Evolutionary conservation across 176 grass and related monocot species (phyloP).

Genomic region (Aegilops tauschii): DNA sequence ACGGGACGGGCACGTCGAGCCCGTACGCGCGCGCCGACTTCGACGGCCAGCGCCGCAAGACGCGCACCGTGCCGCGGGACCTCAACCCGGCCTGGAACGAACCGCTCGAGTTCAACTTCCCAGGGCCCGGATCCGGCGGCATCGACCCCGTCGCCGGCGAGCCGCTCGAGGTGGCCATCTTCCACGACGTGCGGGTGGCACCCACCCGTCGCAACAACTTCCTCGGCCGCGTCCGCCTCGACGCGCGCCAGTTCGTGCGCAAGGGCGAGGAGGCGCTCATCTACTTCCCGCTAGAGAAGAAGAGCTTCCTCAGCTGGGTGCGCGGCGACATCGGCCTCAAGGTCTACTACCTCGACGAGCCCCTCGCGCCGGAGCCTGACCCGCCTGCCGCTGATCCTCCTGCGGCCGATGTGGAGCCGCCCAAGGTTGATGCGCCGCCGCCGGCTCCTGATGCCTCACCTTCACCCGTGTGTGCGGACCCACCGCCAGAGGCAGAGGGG

Average conservation of each 20-base stretch:
- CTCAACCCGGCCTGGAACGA: constrained; percentile 88
- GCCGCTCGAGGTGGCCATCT: constrained; percentile 66
- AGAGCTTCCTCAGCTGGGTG: constrained; percentile 74
- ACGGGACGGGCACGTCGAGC: constrained; percentile 84
- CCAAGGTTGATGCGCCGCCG: neutral
- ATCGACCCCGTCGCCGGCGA: constrained; percentile 28
- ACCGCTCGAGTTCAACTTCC: constrained; percentile 65
- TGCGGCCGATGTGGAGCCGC: neutral
- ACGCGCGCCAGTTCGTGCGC: constrained; percentile 69
- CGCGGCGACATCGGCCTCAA: constrained; percentile 77
- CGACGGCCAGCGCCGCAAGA: constrained; percentile 85
- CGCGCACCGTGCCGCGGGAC: constrained; percentile 53
- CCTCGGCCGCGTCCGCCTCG: constrained; percentile 76
- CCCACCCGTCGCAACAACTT: constrained; percentile 78
- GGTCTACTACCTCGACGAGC: constrained; percentile 74
- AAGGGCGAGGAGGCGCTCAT: constrained; percentile 93
- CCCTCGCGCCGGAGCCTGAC: constrained; percentile 3
- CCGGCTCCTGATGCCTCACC: neutral
- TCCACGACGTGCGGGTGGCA: constrained; percentile 59
- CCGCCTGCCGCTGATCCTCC: constrained; percentile 1
- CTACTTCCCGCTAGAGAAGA: constrained; percentile 81
- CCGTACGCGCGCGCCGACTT: constrained; percentile 88
- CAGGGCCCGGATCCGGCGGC: neutral
- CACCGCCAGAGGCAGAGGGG: neutral
- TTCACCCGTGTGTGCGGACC: constrained; percentile 1